Conservation (phyloP, 176 grass and related monocot genomes). For the Oropetium thomaeum region DNA sequence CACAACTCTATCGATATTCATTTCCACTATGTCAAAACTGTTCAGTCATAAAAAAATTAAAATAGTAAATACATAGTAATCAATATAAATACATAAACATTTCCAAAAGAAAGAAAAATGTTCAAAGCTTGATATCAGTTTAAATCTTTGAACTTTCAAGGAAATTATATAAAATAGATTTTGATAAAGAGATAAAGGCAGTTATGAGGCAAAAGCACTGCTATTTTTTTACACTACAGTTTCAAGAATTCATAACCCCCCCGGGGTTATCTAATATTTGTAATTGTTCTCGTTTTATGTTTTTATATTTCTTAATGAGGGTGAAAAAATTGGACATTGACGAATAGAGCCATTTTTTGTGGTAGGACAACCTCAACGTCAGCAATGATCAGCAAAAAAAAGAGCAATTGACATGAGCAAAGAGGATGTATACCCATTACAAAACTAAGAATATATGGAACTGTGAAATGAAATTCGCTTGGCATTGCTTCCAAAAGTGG, state of each 20-base stretch:
- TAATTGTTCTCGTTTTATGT: not conserved
- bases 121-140: not conserved
- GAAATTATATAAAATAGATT: not conserved
- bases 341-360: not conserved
- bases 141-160: not conserved
- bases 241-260: too few relatives aligned
- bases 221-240: too few relatives aligned
- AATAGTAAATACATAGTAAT: not conserved
- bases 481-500: constrained; percentile 84
- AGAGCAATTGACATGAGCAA: not conserved
- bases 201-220: too few relatives aligned
- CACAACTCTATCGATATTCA: too few relatives aligned
- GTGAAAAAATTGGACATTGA: not conserved
- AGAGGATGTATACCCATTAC: constrained; percentile 67
- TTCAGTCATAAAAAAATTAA: not conserved
- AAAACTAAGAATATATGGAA: constrained; percentile 87
- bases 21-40: not conserved
- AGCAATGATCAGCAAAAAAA: not conserved
- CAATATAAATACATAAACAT: not conserved
- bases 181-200: not conserved
- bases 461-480: constrained; percentile 62
- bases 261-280: not conserved
- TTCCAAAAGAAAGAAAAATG: not conserved
- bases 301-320: not conserved
- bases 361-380: not conserved